Evolutionary conservation across 2,329 filamentous ascomycete genomes (phyloP), one percentile per base, ranked within the genome.

Genomic region (Trichophyton verrucosum): DNA sequence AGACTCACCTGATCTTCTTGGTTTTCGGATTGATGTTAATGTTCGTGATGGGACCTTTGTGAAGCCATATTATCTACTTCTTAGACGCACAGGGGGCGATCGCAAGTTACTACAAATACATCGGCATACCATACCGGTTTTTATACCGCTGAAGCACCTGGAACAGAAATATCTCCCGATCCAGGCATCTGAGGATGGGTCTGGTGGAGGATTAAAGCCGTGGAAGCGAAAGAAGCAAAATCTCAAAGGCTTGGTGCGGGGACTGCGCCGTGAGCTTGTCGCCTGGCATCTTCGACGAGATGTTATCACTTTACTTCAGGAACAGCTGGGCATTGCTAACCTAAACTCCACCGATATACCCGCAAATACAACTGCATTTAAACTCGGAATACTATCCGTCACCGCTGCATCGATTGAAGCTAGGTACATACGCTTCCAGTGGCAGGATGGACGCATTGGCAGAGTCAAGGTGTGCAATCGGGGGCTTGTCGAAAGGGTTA

Each of bases 121-220:
- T 61, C 68, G 72, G 13, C 76, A 78, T 65, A 78, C 76, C 0
- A 72, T 78, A n/a, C 76, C 76, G 3, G 67, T 71, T 0, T 76
- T 77, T 59, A 76, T 78, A 17, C 70, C 75, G 0, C 61, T 78
- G 8, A 62, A 70, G 8, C 70, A 70, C 38, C 65, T 78, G 8
- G 74, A 74, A 64, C 62, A 67, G 15, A 64, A 65, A 13, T 77
- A 74, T 64, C 69, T 77, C 1, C 65, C 69, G 4, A 22, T 63
- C 3, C 62, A 66, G 1, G 63, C 62, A 2, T 64, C 66, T 30
- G 62, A 60, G 3, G 63, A 62, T 9, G 66, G 65, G 17, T 60
- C 60, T 33, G 58, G 58, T 11, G 60, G 64, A 15, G 59, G 17
- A 46, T 61, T 56, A 11, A 68, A 68, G 44, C 61, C 67, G 13